Base-by-base conservation (phyloP, 305 asterid species). In the Andrographis paniculata region DNA sequence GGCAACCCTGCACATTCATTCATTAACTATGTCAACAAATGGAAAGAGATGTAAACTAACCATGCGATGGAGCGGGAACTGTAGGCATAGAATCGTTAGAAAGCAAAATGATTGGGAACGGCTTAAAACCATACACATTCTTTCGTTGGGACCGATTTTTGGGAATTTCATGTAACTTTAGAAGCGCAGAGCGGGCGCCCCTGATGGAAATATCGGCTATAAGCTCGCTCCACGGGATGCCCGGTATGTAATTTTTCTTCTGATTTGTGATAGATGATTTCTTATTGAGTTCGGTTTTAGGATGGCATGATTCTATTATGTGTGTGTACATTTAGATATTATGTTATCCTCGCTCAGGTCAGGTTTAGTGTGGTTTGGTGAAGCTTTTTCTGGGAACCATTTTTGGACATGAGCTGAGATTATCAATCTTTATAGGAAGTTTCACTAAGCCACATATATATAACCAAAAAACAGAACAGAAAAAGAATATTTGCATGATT, bases 11-110 rank as follows among this genome's bases (percentile, higher is more conserved):
- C 87, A 14, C 72, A 37, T 48, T 70, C 79, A 23, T 91, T 91
- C 67, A 85, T 91, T 14, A 91, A 91, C 75, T 91, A 91, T 52
- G 82, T 70, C 46, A 91, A 91, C 92, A 83, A 75, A 69, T 86
- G 88, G 94, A 86, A 77, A 69, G 87, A 75, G 53, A 53, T 65
- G 52, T 82, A 64, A 52, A 55, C 67, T 63, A 57, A 57, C 72
- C 46, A 16, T 36, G 58, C 17, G 53, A 45, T 31, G 60, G 45
- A 36, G 54, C 53, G 66, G 60, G 45, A 37, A 53, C 5, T 13
- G 64, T 38, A 57, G 17, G 37, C 18, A 20, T 19, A 50, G 48
- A 51, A 41, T 37, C 54, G 40, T 45, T 10, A 6, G n/a, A 43
- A 55, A 24, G 44, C 48, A 52, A 17, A 33, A 58, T 42, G 42